Evolutionary conservation across 768 basidiomycete species (phyloP), one percentile per base, ranked within the genome.

Genomic region (Lentinula sp.): DNA sequence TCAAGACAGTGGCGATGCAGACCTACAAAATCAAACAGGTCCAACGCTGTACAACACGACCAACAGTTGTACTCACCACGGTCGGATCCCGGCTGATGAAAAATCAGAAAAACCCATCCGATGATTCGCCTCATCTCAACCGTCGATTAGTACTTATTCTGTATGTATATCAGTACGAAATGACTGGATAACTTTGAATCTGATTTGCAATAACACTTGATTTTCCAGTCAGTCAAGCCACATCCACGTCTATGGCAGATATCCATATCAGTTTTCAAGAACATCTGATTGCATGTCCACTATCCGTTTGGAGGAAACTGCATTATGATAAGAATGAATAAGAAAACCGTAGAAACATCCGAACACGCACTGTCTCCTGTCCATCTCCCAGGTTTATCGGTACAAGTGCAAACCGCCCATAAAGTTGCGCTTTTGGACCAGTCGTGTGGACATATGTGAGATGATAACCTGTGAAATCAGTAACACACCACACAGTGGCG

Each of bases 1-100:
- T 56, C 55, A 41, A 23, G 55, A 56, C 23, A 32, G 55, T 56
- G 55, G 55, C 55, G 55, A 56, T 56, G 55, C 41, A 43, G 23
- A 28, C 41, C 37, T 20, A 39, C 53, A 54, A 20, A 39, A 37
- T 42, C 23, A 7, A 3, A 45, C n/a, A 35, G 16, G 4, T 45
- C n/a, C 23, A 56, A 23, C 12, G 37, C 4, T 28, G 28, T 28
- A 3, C 28, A 28, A 3, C 28, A 28, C 28, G 28, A 28, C 28
- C 28, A 10, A 23, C 2, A 32, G 51, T 16, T 16, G 16, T 54
- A 13, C 8, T 39, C 6, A 36, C 9, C 18, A 36, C n/a, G 23
- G 51, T 33, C n/a, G 16, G 18, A 20, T 10, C 12, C 2, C 15
- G 5, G 13, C 15, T 20, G 2, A 20, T 20, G 8, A n/a, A 18